A percentile compares a stretch with the other conserved stretches of the same genome.
Conservation (phyloP, 495 filamentous ascomycete species). For the Chaetomium tenue region DNA sequence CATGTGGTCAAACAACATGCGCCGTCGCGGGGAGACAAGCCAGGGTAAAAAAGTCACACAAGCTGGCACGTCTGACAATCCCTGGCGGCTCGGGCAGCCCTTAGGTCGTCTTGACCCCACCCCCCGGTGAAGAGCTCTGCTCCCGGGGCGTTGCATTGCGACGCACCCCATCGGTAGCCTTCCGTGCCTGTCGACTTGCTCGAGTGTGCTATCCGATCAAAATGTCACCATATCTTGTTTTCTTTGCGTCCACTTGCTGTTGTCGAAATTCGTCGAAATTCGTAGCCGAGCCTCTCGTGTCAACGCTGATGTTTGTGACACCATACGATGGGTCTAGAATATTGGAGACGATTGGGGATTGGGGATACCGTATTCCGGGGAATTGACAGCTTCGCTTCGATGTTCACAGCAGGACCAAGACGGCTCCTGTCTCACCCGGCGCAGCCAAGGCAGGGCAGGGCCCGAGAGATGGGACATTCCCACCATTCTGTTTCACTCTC, state of each 20-base stretch:
- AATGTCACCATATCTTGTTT: neutral
- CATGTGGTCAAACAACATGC: conserved; percentile 14
- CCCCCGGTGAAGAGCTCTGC: too few relatives aligned
- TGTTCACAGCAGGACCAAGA: conserved; percentile 13
- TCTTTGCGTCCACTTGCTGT: neutral
- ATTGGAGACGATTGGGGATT: neutral
- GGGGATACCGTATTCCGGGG: conserved; percentile 2
- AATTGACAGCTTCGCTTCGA: neutral
- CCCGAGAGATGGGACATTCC: neutral
- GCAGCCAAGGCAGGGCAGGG: conserved; percentile 10
- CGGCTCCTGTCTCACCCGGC: conserved; percentile 10
- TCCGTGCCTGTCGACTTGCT: neutral
- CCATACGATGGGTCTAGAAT: neutral
- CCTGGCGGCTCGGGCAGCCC: neutral
- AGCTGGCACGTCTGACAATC: neutral
- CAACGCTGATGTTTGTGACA: neutral
- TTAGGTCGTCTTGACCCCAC: neutral
- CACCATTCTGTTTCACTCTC: neutral
- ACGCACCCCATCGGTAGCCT: neutral
- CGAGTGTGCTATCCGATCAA: neutral
- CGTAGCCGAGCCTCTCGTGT: neutral
- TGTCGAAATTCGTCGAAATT: neutral
- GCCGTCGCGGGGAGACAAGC: neutral
- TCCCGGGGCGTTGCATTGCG: neutral
- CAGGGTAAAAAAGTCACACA: neutral